Base-by-base conservation (phyloP, 805 yeast species). In the Maudiozyma pseudohumilis region DNA sequence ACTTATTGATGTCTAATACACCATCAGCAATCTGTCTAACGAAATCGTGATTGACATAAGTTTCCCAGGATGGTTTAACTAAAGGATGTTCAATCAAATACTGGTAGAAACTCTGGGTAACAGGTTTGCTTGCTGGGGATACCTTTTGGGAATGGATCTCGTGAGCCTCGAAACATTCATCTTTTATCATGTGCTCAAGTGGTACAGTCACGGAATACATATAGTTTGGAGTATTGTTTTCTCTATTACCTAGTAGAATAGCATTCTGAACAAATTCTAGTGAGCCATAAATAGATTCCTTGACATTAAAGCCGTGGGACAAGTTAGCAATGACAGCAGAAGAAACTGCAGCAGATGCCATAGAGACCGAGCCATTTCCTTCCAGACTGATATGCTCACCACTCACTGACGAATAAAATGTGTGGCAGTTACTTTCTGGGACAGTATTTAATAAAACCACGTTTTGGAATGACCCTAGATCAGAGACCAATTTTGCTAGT, bases 151-250 rank as follows among this genome's bases (percentile, higher is more conserved):
- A 17, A n/a, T 7, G 31, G n/a, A 28, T 13, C 12, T 28, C 10
- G 11, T 28, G 31, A 3, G 50, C 61, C 5, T 47, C 33, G 39
- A 54, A 56, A 37, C 59, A 53, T 36, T 53, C 55, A 33, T 56
- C 60, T 13, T 36, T 29, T 40, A 52, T 35, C 66, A 68, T 44
- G 42, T 50, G 41, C 40, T 48, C 50, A 43, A 65, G 21, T 52
- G 68, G 55, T 36, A 47, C 39, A 21, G 52, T 48, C 21, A 68
- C 47, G 27, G 59, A 56, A 38, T 63, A 69, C 13, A 66, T 62
- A 55, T 85, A 95, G 55, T 85, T 81, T 38, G 85, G 61, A 1
- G 94, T 92, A 0, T 94, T 92, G 48, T 75, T 66, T 3, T 81
- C 79, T 34, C 61, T 49, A 0, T n/a, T 15, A 13, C 9, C 27